Base-by-base conservation (phyloP, 306 rosid genomes). In the Trifolium repens region DNA sequence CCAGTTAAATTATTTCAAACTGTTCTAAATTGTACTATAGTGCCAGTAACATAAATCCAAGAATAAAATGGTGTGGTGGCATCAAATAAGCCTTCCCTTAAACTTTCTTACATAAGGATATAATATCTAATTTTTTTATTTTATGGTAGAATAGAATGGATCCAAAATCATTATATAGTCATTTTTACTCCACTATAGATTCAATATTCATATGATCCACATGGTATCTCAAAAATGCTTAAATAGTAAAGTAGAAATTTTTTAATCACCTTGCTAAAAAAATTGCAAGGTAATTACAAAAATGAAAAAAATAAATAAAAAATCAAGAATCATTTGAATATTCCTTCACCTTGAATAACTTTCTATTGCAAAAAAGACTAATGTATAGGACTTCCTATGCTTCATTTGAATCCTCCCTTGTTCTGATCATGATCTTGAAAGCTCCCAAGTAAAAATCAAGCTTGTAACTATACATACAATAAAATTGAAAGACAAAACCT, bases 401-500 rank as follows among this genome's bases (percentile, higher is more conserved):
- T 49, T 39, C 78, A 46, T 34, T 59, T 63, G 62, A 50, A 15
- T 17, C 69, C 49, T 74, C 37, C 67, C 62, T 13, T 69, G 67
- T 58, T 58, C 65, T 50, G 24, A 50, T 81, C 59, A 83, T 35
- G 9, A 72, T 83, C 73, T 58, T 58, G 39, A 53, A 70, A 80
- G 62, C 78, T 55, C 84, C 76, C 57, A 77, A 68, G 55, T 70
- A 67, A 67, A 71, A 35, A 81, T 61, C 7, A 84, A 76, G 78
- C 32, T 62, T 27, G 81, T 67, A 7, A 79, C 19, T 17, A 17
- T 67, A 43, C 79, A 75, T 37, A 77, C 65, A 64, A 88, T 24
- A 66, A 81, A 78, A 49, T 75, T 79, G 75, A 80, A 69, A 5
- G 85, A 76, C 73, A 86, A 35, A 37, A 13, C 88, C 98, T 91